Percentiles rank a stretch among this genome's conserved stretches.
These are phyloP conservation scores for Saksenaea vasiformis DNA, from an alignment of 371 early-diverging fungal genomes.

Conservation along the genomic window DNA sequence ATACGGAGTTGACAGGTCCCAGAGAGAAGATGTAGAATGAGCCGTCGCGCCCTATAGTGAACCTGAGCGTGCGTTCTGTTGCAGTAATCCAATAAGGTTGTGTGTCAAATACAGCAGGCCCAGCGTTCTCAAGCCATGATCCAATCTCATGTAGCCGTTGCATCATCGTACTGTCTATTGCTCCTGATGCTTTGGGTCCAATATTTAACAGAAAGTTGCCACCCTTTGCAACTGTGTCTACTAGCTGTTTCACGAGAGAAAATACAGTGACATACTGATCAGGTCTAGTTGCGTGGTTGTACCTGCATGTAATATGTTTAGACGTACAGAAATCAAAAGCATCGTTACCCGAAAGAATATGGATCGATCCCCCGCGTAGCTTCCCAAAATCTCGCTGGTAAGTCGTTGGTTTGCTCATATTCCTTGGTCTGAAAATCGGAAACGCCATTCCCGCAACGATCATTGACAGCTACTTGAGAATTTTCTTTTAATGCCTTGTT, in stretches of 20 bases:
- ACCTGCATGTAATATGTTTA: conserved; percentile 8
- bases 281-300: conserved; percentile 26
- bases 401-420: background rate
- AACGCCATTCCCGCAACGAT: conserved; percentile 17
- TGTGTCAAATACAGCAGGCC: conserved; percentile 9
- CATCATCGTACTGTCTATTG: conserved; percentile 17
- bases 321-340: background rate
- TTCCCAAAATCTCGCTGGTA: conserved; percentile 19
- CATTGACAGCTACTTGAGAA: conserved; percentile 23
- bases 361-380: conserved; percentile 23
- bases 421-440: conserved; percentile 17
- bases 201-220: conserved; percentile 24
- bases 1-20: background rate
- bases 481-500: conserved; percentile 17
- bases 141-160: conserved; percentile 21
- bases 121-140: conserved; percentile 19
- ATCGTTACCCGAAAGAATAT: conserved; percentile 14
- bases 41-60: background rate
- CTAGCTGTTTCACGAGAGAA: conserved; percentile 23
- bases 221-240: conserved; percentile 23
- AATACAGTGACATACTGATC: conserved; percentile 26
- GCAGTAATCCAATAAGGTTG: conserved; percentile 11
- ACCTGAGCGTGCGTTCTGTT: background rate
- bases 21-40: conserved; percentile 13
- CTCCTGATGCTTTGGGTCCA: conserved; percentile 32